These are phyloP conservation scores for Fusarium humuli DNA, from an alignment of 2,329 filamentous ascomycete species.

Conservation along the genomic window DNA sequence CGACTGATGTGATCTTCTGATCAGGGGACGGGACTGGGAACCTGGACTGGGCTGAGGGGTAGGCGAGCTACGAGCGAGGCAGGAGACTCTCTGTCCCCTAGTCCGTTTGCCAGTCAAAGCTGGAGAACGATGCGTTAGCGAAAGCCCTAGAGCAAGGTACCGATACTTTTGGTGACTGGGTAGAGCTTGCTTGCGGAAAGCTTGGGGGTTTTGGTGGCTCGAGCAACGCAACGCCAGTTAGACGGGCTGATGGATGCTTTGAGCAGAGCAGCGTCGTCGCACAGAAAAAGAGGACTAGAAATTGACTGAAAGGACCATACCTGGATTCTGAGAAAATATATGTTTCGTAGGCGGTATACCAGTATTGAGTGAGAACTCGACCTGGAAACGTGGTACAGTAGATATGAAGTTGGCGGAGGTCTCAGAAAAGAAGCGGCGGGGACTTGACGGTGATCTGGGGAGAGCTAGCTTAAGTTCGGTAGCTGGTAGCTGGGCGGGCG, in stretches of 20 bases:
- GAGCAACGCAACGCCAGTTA: conserved; percentile 15
- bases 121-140: conserved; percentile 41
- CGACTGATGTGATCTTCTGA: conserved; percentile 37
- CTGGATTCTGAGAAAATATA: background rate
- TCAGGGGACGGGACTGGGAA: conserved; percentile 27
- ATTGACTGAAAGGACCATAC: conserved; percentile 12
- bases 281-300: background rate
- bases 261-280: background rate
- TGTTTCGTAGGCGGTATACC: background rate
- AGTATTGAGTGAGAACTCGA: background rate
- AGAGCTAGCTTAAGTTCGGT: conserved; percentile 40
- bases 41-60: conserved; percentile 30
- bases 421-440: conserved; percentile 26
- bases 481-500: conserved; percentile 26
- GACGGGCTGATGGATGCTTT: conserved; percentile 1
- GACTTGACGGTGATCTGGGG: conserved; percentile 41
- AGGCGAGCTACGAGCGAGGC: conserved; percentile 15
- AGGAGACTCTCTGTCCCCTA: conserved; percentile 37
- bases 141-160: conserved; percentile 43
- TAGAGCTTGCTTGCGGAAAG: conserved; percentile 35
- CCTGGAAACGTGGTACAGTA: background rate
- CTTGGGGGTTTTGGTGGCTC: conserved; percentile 30
- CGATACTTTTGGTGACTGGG: conserved; percentile 34
- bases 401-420: conserved; percentile 13
- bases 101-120: conserved; percentile 41